Conservation (phyloP, 768 basidiomycete species). For the Peribolospora kevripleyi region DNA sequence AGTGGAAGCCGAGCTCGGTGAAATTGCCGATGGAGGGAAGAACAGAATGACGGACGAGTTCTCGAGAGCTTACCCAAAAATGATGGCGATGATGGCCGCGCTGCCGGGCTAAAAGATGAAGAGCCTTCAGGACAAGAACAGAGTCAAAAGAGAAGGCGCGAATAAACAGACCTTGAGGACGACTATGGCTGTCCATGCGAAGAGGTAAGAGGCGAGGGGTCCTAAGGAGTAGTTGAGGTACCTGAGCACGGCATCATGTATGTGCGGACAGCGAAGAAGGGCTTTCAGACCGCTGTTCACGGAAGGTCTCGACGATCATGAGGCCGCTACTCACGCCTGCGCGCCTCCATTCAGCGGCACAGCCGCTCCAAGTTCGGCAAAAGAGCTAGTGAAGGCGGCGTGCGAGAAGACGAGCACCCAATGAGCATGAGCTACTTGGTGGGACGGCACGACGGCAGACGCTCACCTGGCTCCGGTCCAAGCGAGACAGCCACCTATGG, state of each 20-base stretch:
- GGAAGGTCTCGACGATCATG: conserved; percentile 46
- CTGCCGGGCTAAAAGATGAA: conserved; percentile 2
- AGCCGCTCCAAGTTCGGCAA: conserved; percentile 69
- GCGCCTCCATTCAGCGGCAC: conserved; percentile 38
- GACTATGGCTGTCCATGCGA: conserved; percentile 84
- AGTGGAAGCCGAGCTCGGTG: conserved; percentile 1
- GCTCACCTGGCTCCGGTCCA: no score
- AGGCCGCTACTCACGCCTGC: conserved; percentile 70
- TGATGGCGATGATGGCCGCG: conserved; percentile 1
- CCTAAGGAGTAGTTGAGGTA: conserved; percentile 15
- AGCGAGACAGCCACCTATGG: no score
- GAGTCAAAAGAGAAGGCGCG: conserved; percentile 30
- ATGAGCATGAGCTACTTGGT: neutral
- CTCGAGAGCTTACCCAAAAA: neutral
- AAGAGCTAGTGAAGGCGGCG: conserved; percentile 32
- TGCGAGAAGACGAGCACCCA: neutral
- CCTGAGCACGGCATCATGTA: conserved; percentile 1
- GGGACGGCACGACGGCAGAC: no score
- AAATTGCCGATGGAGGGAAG: neutral
- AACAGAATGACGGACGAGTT: neutral
- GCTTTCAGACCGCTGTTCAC: neutral
- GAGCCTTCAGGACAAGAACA: neutral
- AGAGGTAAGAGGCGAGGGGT: conserved; percentile 43
- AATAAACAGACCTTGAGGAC: conserved; percentile 30
- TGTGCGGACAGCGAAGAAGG: neutral